Evolutionary conservation across 78 protist species (phyloP).

Genomic region (Dictyostelium firmibasis): DNA sequence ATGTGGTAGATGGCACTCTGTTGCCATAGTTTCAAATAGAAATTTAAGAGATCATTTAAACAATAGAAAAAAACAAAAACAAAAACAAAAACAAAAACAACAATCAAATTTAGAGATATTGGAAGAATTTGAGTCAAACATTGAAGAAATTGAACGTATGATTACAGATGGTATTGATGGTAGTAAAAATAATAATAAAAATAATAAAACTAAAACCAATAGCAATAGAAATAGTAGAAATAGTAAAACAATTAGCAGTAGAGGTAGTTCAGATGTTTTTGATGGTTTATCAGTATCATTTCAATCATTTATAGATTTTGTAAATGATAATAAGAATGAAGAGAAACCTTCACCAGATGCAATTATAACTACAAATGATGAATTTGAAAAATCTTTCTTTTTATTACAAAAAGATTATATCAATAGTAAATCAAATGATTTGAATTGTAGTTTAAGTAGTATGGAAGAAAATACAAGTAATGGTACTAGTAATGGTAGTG

Average conservation of each 20-base stretch:
- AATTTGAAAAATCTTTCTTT: conserved; percentile 21
- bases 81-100: background rate
- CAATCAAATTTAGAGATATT: background rate
- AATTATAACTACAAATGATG: background rate
- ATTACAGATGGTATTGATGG: background rate
- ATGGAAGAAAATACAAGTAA: background rate
- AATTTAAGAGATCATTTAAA: background rate
- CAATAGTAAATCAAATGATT: background rate
- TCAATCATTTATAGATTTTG: background rate
- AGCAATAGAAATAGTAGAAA: background rate
- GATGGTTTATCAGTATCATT: background rate
- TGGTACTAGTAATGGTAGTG: background rate
- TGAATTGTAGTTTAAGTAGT: background rate
- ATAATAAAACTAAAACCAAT: background rate
- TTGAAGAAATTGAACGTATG: conserved; percentile 20
- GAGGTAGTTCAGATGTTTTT: background rate
- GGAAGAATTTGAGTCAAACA: conserved; percentile 1
- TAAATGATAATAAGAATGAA: background rate
- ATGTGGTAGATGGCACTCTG: conserved; percentile 44
- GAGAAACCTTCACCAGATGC: background rate
- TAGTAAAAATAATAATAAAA: too few species aligned
- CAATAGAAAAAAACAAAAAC: background rate
- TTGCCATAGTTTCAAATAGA: conserved; percentile 14
- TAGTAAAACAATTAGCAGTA: background rate
- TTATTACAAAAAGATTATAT: conserved; percentile 11